These are phyloP conservation scores for Haematococcus sp. DNA, from an alignment of 139 green algal species.

Conservation along the genomic window DNA sequence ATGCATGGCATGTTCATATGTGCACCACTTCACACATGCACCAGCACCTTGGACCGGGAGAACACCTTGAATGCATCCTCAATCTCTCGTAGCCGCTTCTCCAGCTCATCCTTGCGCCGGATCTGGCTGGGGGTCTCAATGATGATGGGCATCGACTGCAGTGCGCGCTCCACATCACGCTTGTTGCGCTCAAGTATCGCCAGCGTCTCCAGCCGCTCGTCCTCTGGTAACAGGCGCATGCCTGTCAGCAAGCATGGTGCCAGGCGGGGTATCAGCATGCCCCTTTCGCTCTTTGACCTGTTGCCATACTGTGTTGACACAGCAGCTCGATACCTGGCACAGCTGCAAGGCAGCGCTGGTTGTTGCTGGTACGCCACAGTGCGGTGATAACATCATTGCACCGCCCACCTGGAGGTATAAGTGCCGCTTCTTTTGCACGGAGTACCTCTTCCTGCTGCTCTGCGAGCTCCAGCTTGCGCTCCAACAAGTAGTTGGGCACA, in stretches of 20 bases:
- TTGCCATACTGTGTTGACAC: too few relatives aligned
- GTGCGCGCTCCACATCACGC: slow-evolving; percentile 39
- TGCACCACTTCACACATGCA: slow-evolving; percentile 28
- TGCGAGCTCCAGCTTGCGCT: slow-evolving; percentile 60
- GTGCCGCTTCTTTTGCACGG: slow-evolving; percentile 36
- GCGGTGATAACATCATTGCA: too few relatives aligned
- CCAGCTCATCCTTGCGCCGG: slow-evolving; percentile 49
- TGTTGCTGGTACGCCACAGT: too few relatives aligned
- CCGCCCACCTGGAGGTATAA: slow-evolving; percentile 13
- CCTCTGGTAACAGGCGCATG: slow-evolving; percentile 60
- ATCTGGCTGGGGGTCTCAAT: slow-evolving; percentile 57
- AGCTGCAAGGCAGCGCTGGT: too few relatives aligned
- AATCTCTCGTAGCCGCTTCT: slow-evolving; percentile 54
- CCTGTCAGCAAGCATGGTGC: slow-evolving; percentile 29
- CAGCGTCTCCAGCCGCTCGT: slow-evolving; percentile 59
- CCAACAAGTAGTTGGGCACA: slow-evolving; percentile 57
- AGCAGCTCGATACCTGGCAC: too few relatives aligned
- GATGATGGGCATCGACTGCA: slow-evolving; percentile 50
- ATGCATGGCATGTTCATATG: too few relatives aligned
- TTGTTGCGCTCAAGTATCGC: slow-evolving; percentile 50
- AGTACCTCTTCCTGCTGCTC: slow-evolving; percentile 32
- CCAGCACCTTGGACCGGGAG: slow-evolving; percentile 50
- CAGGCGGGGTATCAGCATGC: too few relatives aligned
- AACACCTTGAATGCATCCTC: slow-evolving; percentile 61
- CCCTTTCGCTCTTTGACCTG: too few relatives aligned